Conservation (phyloP, 2,329 filamentous ascomycete species). For the Tolypocladium paradoxum region DNA sequence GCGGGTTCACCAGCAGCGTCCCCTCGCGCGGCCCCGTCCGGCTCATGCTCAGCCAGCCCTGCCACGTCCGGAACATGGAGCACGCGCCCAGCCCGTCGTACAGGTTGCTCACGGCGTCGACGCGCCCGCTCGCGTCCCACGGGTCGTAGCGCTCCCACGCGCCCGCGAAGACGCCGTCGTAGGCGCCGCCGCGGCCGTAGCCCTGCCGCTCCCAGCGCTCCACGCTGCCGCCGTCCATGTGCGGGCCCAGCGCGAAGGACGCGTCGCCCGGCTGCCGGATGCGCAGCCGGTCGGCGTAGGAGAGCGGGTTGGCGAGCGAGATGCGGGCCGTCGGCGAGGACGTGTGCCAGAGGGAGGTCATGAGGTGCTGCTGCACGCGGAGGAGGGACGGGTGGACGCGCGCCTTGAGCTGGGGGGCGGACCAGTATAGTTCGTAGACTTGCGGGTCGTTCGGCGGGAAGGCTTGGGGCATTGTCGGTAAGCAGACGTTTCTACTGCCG, state of each 20-base stretch:
- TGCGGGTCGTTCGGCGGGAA: slow-evolving; percentile 58
- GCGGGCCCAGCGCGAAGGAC: slow-evolving; percentile 60
- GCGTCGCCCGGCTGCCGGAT: slow-evolving; percentile 63
- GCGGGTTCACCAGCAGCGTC: slow-evolving; percentile 71
- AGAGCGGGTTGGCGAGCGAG: slow-evolving; percentile 42
- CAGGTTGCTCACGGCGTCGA: slow-evolving; percentile 59
- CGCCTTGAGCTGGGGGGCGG: slow-evolving; percentile 54
- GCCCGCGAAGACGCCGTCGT: slow-evolving; percentile 62
- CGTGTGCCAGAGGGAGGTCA: slow-evolving; percentile 49
- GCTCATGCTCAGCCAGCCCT: slow-evolving; percentile 81
- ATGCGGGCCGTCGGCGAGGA: slow-evolving; percentile 37
- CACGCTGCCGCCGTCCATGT: slow-evolving; percentile 63
- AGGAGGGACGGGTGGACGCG: slow-evolving; percentile 57
- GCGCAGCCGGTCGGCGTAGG: slow-evolving; percentile 61
- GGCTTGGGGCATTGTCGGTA: slow-evolving; percentile 25
- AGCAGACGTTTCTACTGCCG: background rate
- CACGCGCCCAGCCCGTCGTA: slow-evolving; percentile 77
- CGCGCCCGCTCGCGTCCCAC: slow-evolving; percentile 63
- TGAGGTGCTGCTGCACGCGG: slow-evolving; percentile 48
- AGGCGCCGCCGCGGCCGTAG: slow-evolving; percentile 58
- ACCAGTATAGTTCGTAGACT: slow-evolving; percentile 71
- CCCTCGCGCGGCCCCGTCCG: slow-evolving; percentile 63
- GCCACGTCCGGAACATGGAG: slow-evolving; percentile 77
- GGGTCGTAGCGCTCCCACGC: slow-evolving; percentile 74
- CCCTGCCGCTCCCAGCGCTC: slow-evolving; percentile 65